Base-by-base conservation (phyloP, 495 filamentous ascomycete species). In the Saxophila tyrrhenica region DNA sequence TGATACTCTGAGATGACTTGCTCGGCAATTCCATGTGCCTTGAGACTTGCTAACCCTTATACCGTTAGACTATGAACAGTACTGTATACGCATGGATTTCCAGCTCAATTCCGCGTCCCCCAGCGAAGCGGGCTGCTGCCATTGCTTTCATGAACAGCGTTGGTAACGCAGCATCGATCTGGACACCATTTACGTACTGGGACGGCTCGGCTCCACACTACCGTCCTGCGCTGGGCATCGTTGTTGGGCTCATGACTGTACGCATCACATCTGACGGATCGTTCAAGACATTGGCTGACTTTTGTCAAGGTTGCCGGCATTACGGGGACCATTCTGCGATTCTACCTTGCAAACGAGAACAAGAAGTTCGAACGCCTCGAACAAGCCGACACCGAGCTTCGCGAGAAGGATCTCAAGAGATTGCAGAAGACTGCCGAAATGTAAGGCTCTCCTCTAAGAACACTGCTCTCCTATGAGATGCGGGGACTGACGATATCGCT, bases 111-210 rank as follows among this genome's bases (percentile, higher is more conserved):
- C 75, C 75, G 9, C 71, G 75, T 0, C 75, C 76, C 1, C 75
- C 74, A 3, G 74, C 76, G 5, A 78, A 79, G 60, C 73, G 76
- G n/a, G 76, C 76, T 46, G 75, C 73, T 10, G 74, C 75, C 0
- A 73, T 76, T 50, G 76, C 75, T 15, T 76, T 78, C 52, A 76
- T 79, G 65, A 79, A 78, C 60, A 71, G 71, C 1, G 60, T 79
- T 42, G 74, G 72, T 41, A 79, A 78, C 60, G 72, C 70, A 5
- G 75, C 75, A 22, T 72, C 68, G 55, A 77, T 78, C 57, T 79
- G 75, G 75, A 78, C 76, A 0, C 73, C 75, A 0, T 78, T 72
- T 39, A 79, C 74, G 16, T 79, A 79, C 53, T 59, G n/a, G 25
- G 35, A 29, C 32, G 10, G 69, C 71, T 3, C 42, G 17, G 32